These are phyloP conservation scores for Aspergillus intermedius DNA, from an alignment of 2,329 filamentous ascomycete species.

Conservation along the genomic window DNA sequence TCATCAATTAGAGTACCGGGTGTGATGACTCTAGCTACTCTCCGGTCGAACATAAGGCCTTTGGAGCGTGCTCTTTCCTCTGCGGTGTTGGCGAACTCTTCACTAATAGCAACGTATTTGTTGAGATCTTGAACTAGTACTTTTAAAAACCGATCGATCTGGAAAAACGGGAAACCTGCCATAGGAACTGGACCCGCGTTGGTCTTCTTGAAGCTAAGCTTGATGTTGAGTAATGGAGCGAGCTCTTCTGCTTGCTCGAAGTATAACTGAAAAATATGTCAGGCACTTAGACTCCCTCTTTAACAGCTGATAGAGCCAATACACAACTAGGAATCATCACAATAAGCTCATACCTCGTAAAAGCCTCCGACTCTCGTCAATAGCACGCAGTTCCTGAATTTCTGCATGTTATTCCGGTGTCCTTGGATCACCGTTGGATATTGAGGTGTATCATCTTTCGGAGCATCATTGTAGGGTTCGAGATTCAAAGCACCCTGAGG, in stretches of 20 bases:
- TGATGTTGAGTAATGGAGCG: constrained; percentile 78
- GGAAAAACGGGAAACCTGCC: constrained; percentile 91
- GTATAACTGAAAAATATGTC: constrained; percentile 56
- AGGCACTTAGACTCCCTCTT: not conserved
- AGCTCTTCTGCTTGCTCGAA: constrained; percentile 91
- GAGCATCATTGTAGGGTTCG: constrained; percentile 35
- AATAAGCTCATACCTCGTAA: constrained; percentile 59
- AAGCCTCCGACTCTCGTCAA: constrained; percentile 91
- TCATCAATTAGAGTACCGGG: constrained; percentile 95
- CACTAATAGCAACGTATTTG: constrained; percentile 86
- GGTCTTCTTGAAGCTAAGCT: constrained; percentile 76
- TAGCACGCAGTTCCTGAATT: constrained; percentile 83
- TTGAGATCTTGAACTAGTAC: constrained; percentile 84
- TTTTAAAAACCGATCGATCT: constrained; percentile 88
- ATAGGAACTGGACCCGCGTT: constrained; percentile 74
- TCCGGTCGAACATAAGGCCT: constrained; percentile 76
- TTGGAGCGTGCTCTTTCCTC: constrained; percentile 66
- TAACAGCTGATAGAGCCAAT: no score
- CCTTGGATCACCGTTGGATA: constrained; percentile 90
- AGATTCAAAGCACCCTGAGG: constrained; percentile 51
- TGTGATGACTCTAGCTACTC: constrained; percentile 80
- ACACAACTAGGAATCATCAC: no score
- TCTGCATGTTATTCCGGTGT: constrained; percentile 80
- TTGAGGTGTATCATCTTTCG: constrained; percentile 43
- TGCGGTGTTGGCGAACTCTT: constrained; percentile 76